Evolutionary conservation across 257 asterid species (phyloP).

Genomic region (Solanum virginianum): DNA sequence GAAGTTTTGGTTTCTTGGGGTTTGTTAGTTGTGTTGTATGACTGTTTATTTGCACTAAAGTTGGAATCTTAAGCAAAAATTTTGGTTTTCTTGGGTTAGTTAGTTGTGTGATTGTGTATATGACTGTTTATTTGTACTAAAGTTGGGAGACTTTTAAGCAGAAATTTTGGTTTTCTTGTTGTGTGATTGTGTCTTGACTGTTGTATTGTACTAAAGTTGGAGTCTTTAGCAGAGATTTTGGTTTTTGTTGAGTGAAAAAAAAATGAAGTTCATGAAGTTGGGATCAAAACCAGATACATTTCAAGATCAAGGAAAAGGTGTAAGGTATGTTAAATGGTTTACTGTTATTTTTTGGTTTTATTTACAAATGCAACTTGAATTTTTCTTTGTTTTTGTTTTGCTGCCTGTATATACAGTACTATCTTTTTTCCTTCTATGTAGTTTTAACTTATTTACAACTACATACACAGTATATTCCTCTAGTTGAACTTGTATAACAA

Average conservation of each 20-base stretch:
- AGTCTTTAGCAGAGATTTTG: not conserved
- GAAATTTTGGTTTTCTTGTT: not conserved
- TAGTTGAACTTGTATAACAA: too few species aligned
- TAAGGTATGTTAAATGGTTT: constrained; percentile 29
- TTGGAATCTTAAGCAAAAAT: not conserved
- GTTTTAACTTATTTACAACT: not conserved
- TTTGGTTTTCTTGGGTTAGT: constrained; percentile 6
- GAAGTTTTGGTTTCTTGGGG: constrained; percentile 12
- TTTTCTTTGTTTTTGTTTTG: not conserved
- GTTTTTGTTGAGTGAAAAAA: constrained; percentile 6
- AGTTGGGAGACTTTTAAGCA: not conserved
- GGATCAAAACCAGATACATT: constrained; percentile 93
- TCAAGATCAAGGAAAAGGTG: constrained; percentile 52
- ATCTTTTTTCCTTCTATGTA: not conserved
- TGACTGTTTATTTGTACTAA: not conserved
- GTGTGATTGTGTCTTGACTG: not conserved
- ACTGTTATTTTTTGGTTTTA: not conserved
- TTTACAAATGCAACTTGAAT: not conserved
- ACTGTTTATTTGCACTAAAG: not conserved
- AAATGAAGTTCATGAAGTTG: constrained; percentile 91
- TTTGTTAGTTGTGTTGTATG: not conserved
- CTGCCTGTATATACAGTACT: not conserved
- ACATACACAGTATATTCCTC: too few species aligned
- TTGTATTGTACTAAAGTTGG: not conserved
- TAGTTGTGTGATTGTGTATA: not conserved